A percentile compares a stretch with the other conserved stretches of the same genome.
These are phyloP conservation scores for Trichoderma atrobrunneum DNA, from an alignment of 2,329 filamentous ascomycete species.

Conservation along the genomic window DNA sequence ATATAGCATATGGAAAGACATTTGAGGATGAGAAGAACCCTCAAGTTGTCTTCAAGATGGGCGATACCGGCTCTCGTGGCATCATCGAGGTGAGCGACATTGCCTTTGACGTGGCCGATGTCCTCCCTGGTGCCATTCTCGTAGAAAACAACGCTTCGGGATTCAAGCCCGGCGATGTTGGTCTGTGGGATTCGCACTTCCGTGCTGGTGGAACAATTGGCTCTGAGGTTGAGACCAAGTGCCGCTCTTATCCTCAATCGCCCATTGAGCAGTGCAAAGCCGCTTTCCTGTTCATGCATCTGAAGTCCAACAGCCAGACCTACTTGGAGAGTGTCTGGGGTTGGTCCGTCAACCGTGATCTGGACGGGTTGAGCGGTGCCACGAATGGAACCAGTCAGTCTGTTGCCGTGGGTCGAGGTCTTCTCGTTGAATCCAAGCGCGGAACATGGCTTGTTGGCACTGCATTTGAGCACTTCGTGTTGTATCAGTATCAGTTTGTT, in stretches of 20 bases:
- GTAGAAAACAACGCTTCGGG: slow-evolving; percentile 59
- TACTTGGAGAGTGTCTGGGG: slow-evolving; percentile 56
- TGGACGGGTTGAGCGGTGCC: slow-evolving; percentile 38
- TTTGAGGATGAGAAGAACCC: slow-evolving; percentile 21
- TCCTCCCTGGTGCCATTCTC: slow-evolving; percentile 65
- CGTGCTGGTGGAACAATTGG: slow-evolving; percentile 41
- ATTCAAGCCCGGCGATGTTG: slow-evolving; percentile 42
- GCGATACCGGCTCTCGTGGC: slow-evolving; percentile 57
- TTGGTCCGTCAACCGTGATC: slow-evolving; percentile 45
- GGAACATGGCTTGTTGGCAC: slow-evolving; percentile 53
- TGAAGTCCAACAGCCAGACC: slow-evolving; percentile 42
- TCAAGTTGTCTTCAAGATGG: slow-evolving; percentile 56
- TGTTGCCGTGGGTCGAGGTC: slow-evolving; percentile 43
- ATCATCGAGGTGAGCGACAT: slow-evolving; percentile 69
- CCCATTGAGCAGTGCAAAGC: slow-evolving; percentile 39
- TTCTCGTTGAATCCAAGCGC: slow-evolving; percentile 44
- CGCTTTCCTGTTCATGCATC: slow-evolving; percentile 47
- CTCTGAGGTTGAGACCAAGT: slow-evolving; percentile 19
- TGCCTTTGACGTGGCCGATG: slow-evolving; percentile 63
- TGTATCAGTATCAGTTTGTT: slow-evolving; percentile 54
- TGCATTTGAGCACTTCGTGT: slow-evolving; percentile 47
- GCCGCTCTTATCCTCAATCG: slow-evolving; percentile 27
- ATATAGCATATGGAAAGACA: slow-evolving; percentile 4
- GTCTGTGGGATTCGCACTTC: slow-evolving; percentile 43
- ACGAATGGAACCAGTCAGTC: slow-evolving; percentile 26